These are phyloP conservation scores for Sporobolomyces phaffii DNA, from an alignment of 768 basidiomycete species.

Conservation along the genomic window DNA sequence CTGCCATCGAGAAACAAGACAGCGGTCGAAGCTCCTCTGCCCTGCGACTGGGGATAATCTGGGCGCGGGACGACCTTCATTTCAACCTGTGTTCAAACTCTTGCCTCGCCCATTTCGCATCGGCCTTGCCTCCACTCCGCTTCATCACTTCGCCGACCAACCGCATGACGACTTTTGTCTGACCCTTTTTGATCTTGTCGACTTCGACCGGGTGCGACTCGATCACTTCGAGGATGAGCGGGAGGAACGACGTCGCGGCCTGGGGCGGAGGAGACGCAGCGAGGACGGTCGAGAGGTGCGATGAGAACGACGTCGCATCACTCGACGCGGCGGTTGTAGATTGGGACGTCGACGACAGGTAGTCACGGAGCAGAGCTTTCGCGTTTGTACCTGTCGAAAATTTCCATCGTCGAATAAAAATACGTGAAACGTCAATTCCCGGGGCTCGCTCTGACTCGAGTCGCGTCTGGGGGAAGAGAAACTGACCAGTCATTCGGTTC, in stretches of 20 bases:
- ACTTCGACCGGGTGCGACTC: conserved; percentile 62
- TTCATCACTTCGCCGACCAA: conserved; percentile 83
- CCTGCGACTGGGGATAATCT: no score
- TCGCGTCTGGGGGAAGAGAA: no score
- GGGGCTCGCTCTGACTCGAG: no score
- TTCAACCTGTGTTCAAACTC: conserved; percentile 46
- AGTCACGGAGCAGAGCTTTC: conserved; percentile 66
- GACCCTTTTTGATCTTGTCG: conserved; percentile 61
- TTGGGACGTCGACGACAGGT: no score
- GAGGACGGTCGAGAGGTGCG: conserved; percentile 41
- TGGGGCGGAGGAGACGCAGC: conserved; percentile 51
- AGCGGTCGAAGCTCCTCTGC: no score
- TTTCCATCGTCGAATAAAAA: no score
- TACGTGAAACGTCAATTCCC: no score
- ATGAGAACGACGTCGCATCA: not conserved
- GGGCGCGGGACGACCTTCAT: no score
- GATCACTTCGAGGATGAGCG: conserved; percentile 61
- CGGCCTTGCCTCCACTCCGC: conserved; percentile 66
- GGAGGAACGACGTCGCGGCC: conserved; percentile 46
- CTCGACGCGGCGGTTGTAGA: not conserved
- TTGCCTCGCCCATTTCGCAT: conserved; percentile 59
- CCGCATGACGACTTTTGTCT: conserved; percentile 69
- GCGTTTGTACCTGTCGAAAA: conserved; percentile 62
- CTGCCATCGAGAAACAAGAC: no score
- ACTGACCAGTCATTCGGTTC: conserved; percentile 63